These are phyloP conservation scores for Pythium aquatile DNA, from an alignment of 352 stramenopile genomes.

Conservation along the genomic window DNA sequence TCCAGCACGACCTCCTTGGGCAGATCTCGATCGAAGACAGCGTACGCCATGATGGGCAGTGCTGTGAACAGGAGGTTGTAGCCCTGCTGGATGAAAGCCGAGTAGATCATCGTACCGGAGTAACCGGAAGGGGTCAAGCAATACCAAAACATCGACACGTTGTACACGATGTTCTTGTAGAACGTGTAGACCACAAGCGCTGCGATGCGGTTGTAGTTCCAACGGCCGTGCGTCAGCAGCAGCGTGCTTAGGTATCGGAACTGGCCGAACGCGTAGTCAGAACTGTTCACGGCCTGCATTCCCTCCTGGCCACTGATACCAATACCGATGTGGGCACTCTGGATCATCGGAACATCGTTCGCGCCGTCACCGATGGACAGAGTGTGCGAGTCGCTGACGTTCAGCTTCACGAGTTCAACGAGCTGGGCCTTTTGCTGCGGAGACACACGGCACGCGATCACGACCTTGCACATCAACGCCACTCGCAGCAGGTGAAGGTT, in stretches of 20 bases:
- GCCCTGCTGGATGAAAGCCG: slow-evolving; percentile 81
- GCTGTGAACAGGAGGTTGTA: slow-evolving; percentile 96
- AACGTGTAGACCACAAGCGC: slow-evolving; percentile 91
- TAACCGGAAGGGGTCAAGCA: slow-evolving; percentile 85
- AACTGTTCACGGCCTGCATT: slow-evolving; percentile 93
- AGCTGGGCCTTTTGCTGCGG: slow-evolving; percentile 98
- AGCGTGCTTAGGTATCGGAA: slow-evolving; percentile 79
- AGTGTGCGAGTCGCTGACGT: slow-evolving; percentile 79
- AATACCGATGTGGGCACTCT: slow-evolving; percentile 87
- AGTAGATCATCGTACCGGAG: slow-evolving; percentile 89
- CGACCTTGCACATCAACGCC: slow-evolving; percentile 91
- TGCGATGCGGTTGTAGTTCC: slow-evolving; percentile 85
- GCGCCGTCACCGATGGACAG: slow-evolving; percentile 90
- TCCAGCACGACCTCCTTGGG: slow-evolving; percentile 61
- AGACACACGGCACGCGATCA: slow-evolving; percentile 97
- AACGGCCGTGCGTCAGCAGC: slow-evolving; percentile 78
- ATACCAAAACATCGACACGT: slow-evolving; percentile 91
- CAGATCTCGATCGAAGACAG: slow-evolving; percentile 79
- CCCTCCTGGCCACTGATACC: slow-evolving; percentile 98
- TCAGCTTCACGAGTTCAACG: slow-evolving; percentile 94
- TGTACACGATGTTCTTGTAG: slow-evolving; percentile 93
- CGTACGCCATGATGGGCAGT: slow-evolving; percentile 90
- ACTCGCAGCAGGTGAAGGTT: slow-evolving; percentile 84
- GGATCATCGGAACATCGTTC: slow-evolving; percentile 92
- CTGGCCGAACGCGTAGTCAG: slow-evolving; percentile 80